These are phyloP conservation scores for Lyophyllum atratum DNA, from an alignment of 768 basidiomycete species.

Conservation along the genomic window DNA sequence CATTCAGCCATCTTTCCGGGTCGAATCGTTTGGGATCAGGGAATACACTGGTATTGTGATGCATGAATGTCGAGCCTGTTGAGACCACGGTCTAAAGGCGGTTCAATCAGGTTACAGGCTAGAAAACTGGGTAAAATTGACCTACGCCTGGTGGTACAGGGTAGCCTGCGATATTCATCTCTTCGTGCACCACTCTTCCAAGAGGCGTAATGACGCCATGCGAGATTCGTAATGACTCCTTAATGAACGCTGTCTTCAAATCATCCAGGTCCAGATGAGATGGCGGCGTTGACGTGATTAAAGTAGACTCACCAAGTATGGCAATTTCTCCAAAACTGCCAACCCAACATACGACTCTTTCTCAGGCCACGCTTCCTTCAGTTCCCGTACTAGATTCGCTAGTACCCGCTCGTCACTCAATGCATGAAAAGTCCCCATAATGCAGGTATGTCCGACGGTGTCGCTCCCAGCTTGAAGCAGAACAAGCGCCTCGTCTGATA, in stretches of 20 bases:
- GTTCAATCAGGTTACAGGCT: neutral
- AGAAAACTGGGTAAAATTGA: neutral
- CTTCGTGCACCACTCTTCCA: constrained; percentile 36
- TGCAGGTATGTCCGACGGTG: constrained; percentile 9
- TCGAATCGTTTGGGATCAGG: constrained; percentile 26
- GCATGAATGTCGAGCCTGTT: constrained; percentile 26
- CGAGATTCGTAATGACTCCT: constrained; percentile 44
- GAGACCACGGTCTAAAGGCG: constrained; percentile 28
- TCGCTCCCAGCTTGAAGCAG: constrained; percentile 9
- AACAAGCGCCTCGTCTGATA: constrained; percentile 8
- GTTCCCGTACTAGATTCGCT: neutral
- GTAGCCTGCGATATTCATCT: constrained; percentile 33
- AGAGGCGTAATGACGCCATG: constrained; percentile 39
- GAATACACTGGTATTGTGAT: constrained; percentile 27
- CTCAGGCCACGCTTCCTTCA: neutral
- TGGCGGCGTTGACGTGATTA: neutral
- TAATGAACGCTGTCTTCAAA: constrained; percentile 44
- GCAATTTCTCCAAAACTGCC: constrained; percentile 43
- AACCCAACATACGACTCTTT: constrained; percentile 25
- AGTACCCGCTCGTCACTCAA: neutral
- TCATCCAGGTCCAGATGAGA: neutral
- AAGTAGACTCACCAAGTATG: constrained; percentile 42
- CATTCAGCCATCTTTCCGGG: constrained; percentile 33
- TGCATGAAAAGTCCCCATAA: constrained; percentile 3
- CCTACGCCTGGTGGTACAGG: constrained; percentile 5